These are phyloP conservation scores for Erysimum cheiri DNA, from an alignment of 441 rosid genomes.

Conservation along the genomic window DNA sequence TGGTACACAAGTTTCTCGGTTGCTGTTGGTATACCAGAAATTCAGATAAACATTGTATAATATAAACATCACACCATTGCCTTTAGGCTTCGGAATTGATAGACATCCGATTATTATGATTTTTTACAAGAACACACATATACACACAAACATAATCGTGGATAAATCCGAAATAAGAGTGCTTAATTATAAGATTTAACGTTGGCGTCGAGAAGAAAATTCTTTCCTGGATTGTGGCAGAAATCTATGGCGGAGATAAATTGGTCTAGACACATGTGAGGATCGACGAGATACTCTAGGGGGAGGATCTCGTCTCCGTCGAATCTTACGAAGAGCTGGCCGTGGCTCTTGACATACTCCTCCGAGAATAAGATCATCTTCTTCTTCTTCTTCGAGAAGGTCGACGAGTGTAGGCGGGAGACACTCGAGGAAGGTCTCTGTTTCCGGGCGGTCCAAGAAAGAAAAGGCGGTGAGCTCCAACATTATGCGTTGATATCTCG, in stretches of 20 bases:
- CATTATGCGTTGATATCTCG: background rate
- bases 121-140: background rate
- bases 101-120: slow-evolving; percentile 7
- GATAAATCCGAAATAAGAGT: background rate
- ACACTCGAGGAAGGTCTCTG: background rate
- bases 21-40: slow-evolving; percentile 23
- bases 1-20: background rate
- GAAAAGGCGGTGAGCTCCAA: background rate
- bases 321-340: slow-evolving; percentile 5
- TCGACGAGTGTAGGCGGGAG: too few relatives aligned
- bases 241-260: slow-evolving; percentile 40
- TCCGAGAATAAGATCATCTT: background rate
- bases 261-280: slow-evolving; percentile 27
- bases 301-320: slow-evolving; percentile 20
- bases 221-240: slow-evolving; percentile 30
- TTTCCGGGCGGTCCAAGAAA: background rate
- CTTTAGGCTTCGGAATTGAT: background rate
- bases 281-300: slow-evolving; percentile 27
- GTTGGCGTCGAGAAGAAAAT: slow-evolving; percentile 26
- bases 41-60: slow-evolving; percentile 11
- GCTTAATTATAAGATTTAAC: background rate
- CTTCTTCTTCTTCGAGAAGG: background rate
- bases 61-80: background rate
- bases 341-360: slow-evolving; percentile 13
- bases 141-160: slow-evolving; percentile 6